Evolutionary conservation across 805 yeast species (phyloP).

Genomic region (Pichia scutulata): DNA sequence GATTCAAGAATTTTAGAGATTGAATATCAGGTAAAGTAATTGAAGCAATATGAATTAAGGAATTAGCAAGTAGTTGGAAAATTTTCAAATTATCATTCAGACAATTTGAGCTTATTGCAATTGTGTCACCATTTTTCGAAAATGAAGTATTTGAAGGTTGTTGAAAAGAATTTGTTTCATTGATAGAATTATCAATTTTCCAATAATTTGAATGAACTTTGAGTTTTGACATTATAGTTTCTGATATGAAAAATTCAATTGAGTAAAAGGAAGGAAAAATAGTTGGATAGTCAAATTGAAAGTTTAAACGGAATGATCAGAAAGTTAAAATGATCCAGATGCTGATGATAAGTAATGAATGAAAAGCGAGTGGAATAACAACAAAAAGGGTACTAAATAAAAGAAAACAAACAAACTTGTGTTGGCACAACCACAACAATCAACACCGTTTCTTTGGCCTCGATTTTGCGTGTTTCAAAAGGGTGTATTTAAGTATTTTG

Average conservation of each 20-base stretch:
- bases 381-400: too few relatives aligned
- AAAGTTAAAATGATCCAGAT: too few relatives aligned
- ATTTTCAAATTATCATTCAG: slow-evolving; percentile 40
- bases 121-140: slow-evolving; percentile 26
- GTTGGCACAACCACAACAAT: too few relatives aligned
- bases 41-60: slow-evolving; percentile 51
- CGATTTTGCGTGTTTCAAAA: too few relatives aligned
- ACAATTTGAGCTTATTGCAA: slow-evolving; percentile 49
- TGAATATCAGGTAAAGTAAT: slow-evolving; percentile 49
- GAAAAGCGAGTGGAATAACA: too few relatives aligned
- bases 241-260: background rate
- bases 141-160: slow-evolving; percentile 33
- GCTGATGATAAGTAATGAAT: too few relatives aligned
- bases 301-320: too few relatives aligned
- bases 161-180: slow-evolving; percentile 7
- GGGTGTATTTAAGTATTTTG: background rate
- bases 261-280: background rate
- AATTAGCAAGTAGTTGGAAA: slow-evolving; percentile 32
- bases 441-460: too few relatives aligned
- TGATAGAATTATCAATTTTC: slow-evolving; percentile 21
- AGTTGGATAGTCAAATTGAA: background rate
- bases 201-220: slow-evolving; percentile 24
- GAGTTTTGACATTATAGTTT: background rate
- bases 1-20: slow-evolving; percentile 42
- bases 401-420: too few relatives aligned